Base-by-base conservation (phyloP, 768 basidiomycete species). In the Bullera alba region DNA sequence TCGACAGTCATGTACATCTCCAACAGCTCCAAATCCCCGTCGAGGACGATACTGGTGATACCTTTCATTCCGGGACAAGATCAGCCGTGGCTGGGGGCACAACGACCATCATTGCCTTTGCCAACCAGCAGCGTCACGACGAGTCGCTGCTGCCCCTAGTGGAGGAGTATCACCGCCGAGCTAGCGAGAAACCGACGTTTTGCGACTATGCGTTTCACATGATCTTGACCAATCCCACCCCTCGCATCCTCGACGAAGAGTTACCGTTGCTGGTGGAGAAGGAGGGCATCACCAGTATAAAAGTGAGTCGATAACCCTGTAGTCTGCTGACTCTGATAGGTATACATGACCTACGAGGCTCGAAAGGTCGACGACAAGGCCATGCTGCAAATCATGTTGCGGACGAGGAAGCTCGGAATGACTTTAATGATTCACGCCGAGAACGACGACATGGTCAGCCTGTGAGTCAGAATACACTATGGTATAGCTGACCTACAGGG, bases 1-100 rank as follows among this genome's bases (percentile, higher is more conserved):
- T 74, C 36, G 73, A 74, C 52, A 57, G 63, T n/a, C 73, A 74
- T 44, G 73, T 74, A 7, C 73, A 74, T 51, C 53, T 74, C 35
- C 63, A 58, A 3, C 73, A 74, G 41, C 44, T 46, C 7, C 44
- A 46, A 26, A 32, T 46, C 44, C 26, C 44, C n/a, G 26, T 28
- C 3, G 10, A 29, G 19, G 44, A 46, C 28, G 44, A 46, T 46
- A 46, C 44, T 7, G 44, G 44, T 26, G 44, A 46, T 29, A 28
- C 44, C n/a, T 46, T 46, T 28, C 32, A 46, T 26, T 16, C 25
- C 22, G 44, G 44, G 10, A 46, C 44, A 14, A 23, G 44, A 29
- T 48, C 46, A 15, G 46, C 46, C 7, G 25, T 48, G 5, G 46
- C 46, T 17, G 46, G 46, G 1, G 46, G 46, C 4, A 48, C 46